Evolutionary conservation across 2,329 filamentous ascomycete genomes (phyloP), one percentile per base, ranked within the genome.

Genomic region (Pseudogymnoascus sp.): DNA sequence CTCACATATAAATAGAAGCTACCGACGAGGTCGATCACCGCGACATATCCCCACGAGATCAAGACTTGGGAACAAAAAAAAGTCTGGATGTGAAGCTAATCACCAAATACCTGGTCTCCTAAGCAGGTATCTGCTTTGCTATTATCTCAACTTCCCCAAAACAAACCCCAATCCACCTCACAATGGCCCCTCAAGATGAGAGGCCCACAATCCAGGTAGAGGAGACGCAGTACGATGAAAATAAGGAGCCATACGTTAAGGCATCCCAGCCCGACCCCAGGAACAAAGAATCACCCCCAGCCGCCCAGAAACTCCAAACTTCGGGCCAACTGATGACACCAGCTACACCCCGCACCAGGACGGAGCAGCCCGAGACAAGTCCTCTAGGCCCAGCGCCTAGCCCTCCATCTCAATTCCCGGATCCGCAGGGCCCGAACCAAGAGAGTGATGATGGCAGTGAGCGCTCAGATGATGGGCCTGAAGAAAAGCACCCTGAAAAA

Each of bases 381-480:
- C 34, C 35, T 3, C n/a, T 33, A 26, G 37, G 21, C 19, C 38
- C 30, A 3, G 38, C 26, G 23, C 18, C 28, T 13, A 59, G 8
- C 9, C 37, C n/a, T 1, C 23, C 35, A 19, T 34, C 34, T 19
- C 18, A 59, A 7, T 18, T 18, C 21, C 37, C 13, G 9, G 35
- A 15, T 9, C 57, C 19, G 19, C 33, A 48, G 57, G 23, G 57
- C 10, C 23, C 28, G 13, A 38, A 10, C 34, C 18, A 26, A 15
- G 39, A 59, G 12, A 56, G 35, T 12, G 58, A 57, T 7, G 30
- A 57, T 48, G 45, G n/a, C 10, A 13, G 12, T 38, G 58, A 60
- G 21, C 9, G 7, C 10, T 28, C 19, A 13, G 21, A 18, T 19
- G 21, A 55, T n/a, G 33, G 23, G 2, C 48, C 26, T 10, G 45